Conservation (phyloP, 176 grass and related monocot genomes). For the Phoenix roebelenii region DNA sequence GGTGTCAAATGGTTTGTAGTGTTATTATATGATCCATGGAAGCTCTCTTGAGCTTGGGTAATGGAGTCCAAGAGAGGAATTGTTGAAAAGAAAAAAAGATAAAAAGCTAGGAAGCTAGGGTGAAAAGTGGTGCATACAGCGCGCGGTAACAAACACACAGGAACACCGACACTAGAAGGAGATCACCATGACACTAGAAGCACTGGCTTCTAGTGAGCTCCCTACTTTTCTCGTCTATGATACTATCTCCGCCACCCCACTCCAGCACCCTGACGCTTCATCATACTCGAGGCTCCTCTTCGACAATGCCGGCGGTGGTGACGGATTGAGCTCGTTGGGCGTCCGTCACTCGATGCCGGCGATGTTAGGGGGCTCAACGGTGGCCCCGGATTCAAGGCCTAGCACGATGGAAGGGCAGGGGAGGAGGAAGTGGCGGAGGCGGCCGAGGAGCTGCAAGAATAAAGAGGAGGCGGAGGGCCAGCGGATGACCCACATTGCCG, state of each 20-base stretch:
- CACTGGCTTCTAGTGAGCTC: too few species aligned
- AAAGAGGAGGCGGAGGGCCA: constrained; percentile 22
- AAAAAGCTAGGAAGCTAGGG: too few species aligned
- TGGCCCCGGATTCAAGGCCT: neutral
- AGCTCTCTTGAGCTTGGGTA: too few species aligned
- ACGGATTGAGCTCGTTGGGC: neutral
- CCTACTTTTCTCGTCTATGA: constrained; percentile 31
- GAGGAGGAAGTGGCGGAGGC: constrained; percentile 11
- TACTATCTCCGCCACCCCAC: constrained; percentile 23
- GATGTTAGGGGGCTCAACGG: neutral
- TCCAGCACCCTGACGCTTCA: neutral
- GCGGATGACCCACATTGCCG: constrained; percentile 30
- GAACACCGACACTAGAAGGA: too few species aligned
- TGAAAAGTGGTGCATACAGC: too few species aligned
- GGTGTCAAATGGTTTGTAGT: too few species aligned
- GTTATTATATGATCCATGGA: too few species aligned
- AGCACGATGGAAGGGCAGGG: neutral
- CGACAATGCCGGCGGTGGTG: neutral
- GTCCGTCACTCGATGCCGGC: neutral
- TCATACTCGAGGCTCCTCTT: constrained; percentile 12
- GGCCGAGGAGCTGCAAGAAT: constrained; percentile 9
- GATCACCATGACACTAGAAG: too few species aligned
- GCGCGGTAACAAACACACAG: too few species aligned
- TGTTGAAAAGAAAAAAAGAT: too few species aligned
- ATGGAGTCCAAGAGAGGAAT: too few species aligned